Evolutionary conservation across 1,139 yeast species (phyloP).

Genomic region (Sugiyamaella japonica): DNA sequence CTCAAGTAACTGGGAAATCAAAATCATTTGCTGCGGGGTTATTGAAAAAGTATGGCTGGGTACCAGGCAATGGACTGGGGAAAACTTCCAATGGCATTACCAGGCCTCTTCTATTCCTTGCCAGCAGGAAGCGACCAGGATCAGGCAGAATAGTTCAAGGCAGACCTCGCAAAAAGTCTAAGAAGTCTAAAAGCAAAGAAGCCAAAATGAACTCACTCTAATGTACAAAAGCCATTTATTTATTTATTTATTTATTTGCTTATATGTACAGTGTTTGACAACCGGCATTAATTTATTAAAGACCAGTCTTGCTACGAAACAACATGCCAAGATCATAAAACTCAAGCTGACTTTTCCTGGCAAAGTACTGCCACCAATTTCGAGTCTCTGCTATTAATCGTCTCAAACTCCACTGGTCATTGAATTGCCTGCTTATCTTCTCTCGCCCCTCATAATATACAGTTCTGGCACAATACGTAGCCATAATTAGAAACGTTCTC

Average conservation of each 20-base stretch:
- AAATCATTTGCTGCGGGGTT: conserved; percentile 19
- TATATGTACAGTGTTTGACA: not conserved
- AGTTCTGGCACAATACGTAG: conserved; percentile 80
- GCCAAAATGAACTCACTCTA: not conserved
- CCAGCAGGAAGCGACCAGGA: conserved; percentile 24
- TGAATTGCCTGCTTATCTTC: conserved; percentile 37
- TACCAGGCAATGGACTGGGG: conserved; percentile 27
- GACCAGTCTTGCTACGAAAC: conserved; percentile 4
- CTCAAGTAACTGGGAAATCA: not conserved
- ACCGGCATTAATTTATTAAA: not conserved
- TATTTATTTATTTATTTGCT: not conserved
- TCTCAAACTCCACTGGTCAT: conserved; percentile 39
- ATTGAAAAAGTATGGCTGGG: conserved; percentile 32
- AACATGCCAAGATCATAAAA: conserved; percentile 50
- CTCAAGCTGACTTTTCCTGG: conserved; percentile 53
- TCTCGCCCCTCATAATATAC: conserved; percentile 68
- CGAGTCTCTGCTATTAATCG: conserved; percentile 27
- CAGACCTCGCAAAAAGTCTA: conserved; percentile 15
- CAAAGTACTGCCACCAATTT: conserved; percentile 55
- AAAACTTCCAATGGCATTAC: conserved; percentile 27
- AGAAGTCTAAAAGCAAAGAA: not conserved
- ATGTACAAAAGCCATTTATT: not conserved
- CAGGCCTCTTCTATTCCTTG: conserved; percentile 24
- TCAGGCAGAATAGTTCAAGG: conserved; percentile 26
- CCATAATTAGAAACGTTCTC: conserved; percentile 84